Evolutionary conservation across 192 early-diverging fungal genomes (phyloP).

Genomic region (Glomus cerebriforme): DNA sequence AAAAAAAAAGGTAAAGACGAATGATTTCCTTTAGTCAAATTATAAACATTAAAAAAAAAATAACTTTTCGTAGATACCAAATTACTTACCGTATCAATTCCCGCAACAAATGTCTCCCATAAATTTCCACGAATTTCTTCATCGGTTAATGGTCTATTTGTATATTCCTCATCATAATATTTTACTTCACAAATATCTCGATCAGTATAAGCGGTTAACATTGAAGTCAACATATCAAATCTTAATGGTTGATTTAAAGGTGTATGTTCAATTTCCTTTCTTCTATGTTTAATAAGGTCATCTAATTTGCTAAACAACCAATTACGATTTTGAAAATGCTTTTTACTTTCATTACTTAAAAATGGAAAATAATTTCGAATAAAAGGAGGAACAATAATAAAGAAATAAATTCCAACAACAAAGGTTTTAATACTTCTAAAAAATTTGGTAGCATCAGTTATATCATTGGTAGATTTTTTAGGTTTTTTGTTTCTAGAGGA

Average conservation of each 20-base stretch:
- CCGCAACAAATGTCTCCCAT: background rate
- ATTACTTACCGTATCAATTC: constrained; percentile 21
- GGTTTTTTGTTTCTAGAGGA: background rate
- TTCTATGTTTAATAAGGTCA: constrained; percentile 4
- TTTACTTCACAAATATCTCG: background rate
- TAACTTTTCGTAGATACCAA: background rate
- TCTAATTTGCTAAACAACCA: background rate
- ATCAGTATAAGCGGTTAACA: constrained; percentile 11
- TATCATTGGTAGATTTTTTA: background rate
- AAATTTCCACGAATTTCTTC: background rate
- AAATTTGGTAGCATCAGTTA: background rate
- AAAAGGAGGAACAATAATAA: background rate
- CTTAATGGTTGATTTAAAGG: background rate
- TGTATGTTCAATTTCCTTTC: background rate
- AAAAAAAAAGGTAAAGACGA: background rate
- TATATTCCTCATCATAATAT: background rate
- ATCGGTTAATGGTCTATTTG: background rate
- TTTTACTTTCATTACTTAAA: background rate
- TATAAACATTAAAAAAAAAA: background rate
- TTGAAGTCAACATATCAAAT: background rate
- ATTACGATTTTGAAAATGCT: background rate
- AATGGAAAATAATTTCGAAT: background rate
- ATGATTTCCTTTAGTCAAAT: background rate
- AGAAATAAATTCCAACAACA: background rate
- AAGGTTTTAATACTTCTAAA: background rate